Percentiles rank a stretch among this genome's conserved stretches.
Evolutionary conservation across 1,139 yeast genomes (phyloP).

Genomic region (Magnusiomyces fungicola): DNA sequence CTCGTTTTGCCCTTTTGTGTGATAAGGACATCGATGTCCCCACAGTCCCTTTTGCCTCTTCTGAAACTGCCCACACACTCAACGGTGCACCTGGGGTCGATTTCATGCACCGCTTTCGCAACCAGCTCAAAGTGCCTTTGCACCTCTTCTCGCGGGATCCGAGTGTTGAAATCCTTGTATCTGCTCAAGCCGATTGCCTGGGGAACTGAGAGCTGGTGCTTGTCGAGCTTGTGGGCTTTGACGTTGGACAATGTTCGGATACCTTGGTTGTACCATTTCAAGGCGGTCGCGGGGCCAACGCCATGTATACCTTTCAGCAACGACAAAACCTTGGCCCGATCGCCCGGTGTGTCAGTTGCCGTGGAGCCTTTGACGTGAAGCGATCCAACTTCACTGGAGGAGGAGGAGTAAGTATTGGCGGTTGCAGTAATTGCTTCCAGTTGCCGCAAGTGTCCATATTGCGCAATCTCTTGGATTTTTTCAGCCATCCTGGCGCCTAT

Average conservation of each 20-base stretch:
- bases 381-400: no score
- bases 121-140: conserved; percentile 38
- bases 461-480: conserved; percentile 43
- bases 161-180: conserved; percentile 44
- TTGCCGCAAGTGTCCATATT: conserved; percentile 37
- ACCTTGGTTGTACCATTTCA: conserved; percentile 39
- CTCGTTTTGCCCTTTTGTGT: conserved; percentile 31
- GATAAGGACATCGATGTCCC: conserved; percentile 54
- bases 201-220: conserved; percentile 35
- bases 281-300: conserved; percentile 45
- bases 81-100: conserved; percentile 38
- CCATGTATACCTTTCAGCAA: conserved; percentile 44
- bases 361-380: no score
- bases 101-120: conserved; percentile 25
- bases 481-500: conserved; percentile 42
- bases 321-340: conserved; percentile 29
- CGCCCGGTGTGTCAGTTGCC: no score
- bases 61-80: conserved; percentile 51
- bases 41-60: conserved; percentile 43
- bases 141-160: conserved; percentile 46
- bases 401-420: no score
- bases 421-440: conserved; percentile 30
- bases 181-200: conserved; percentile 44
- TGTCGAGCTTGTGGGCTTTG: conserved; percentile 27
- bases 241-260: conserved; percentile 39